Evolutionary conservation across 495 filamentous ascomycete species (phyloP).

Genomic region (Hypoxylon trugodes): DNA sequence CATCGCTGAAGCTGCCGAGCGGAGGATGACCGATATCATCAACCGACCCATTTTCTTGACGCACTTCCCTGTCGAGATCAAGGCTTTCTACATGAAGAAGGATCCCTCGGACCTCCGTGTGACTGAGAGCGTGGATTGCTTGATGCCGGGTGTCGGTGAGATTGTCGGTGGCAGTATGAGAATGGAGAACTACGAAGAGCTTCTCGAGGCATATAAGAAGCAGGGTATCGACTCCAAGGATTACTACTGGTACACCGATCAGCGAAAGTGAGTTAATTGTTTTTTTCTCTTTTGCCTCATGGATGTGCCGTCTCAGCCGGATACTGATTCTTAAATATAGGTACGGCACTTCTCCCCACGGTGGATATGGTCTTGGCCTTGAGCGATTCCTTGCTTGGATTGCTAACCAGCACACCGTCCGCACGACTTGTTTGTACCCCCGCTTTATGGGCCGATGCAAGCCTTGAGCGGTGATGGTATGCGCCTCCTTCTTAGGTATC

Average conservation of each 20-base stretch:
- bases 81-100: conserved; percentile 99
- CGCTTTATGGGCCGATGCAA: conserved; percentile 94
- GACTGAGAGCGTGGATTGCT: conserved; percentile 93
- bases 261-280: conserved; percentile 80
- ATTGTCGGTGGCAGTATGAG: conserved; percentile 98
- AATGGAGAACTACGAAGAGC: conserved; percentile 90
- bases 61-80: conserved; percentile 96
- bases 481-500: conserved; percentile 5
- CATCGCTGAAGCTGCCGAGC: conserved; percentile 97
- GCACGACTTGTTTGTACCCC: conserved; percentile 90
- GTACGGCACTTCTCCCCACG: conserved; percentile 93
- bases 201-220: conserved; percentile 86
- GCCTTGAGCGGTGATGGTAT: conserved; percentile 62
- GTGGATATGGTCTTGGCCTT: conserved; percentile 93
- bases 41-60: conserved; percentile 95
- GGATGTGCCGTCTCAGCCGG: background rate
- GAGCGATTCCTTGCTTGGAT: conserved; percentile 98
- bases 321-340: conserved; percentile 57
- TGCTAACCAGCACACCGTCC: conserved; percentile 88
- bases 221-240: conserved; percentile 84
- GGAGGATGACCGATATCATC: conserved; percentile 96
- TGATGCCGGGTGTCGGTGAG: conserved; percentile 97
- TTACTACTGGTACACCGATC: conserved; percentile 99
- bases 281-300: background rate
- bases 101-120: conserved; percentile 82